Conservation (phyloP, 257 asterid species). For the Solanum dulcamara region DNA sequence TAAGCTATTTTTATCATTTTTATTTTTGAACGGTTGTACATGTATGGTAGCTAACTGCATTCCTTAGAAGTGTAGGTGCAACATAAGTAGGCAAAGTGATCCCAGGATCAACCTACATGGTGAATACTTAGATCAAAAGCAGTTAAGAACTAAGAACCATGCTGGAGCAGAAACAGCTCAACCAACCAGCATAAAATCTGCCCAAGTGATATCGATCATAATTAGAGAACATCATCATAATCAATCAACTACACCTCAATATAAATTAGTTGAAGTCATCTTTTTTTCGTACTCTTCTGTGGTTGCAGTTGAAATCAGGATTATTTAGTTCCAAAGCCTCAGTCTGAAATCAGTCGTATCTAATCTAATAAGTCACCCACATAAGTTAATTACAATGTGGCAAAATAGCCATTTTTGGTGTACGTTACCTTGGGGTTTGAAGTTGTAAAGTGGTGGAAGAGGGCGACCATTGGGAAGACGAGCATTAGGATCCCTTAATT, state of each 20-base stretch:
- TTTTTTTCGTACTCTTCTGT: neutral
- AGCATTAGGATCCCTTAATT: conserved; percentile 70
- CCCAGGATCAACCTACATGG: neutral
- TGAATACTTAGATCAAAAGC: neutral
- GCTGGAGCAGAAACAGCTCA: neutral
- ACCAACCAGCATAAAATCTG: neutral
- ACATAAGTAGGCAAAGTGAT: neutral
- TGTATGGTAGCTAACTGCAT: neutral
- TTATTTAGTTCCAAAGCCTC: neutral
- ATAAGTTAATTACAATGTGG: neutral
- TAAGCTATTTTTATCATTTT: neutral
- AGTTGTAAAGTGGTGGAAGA: conserved; percentile 92
- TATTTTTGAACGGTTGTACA: neutral
- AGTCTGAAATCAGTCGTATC: neutral
- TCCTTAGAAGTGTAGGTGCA: neutral
- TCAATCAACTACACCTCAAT: neutral
- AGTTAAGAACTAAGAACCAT: neutral
- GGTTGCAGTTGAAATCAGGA: neutral
- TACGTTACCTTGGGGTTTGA: conserved; percentile 70
- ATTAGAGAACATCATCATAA: neutral
- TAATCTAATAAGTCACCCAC: neutral
- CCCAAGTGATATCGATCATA: neutral
- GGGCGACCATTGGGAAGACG: conserved; percentile 98
- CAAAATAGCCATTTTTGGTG: neutral
- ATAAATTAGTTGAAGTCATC: neutral